phyloP scores from a whole-genome alignment of 2,329 filamentous ascomycete genomes.

The Fusarium subtropicale region DNA sequence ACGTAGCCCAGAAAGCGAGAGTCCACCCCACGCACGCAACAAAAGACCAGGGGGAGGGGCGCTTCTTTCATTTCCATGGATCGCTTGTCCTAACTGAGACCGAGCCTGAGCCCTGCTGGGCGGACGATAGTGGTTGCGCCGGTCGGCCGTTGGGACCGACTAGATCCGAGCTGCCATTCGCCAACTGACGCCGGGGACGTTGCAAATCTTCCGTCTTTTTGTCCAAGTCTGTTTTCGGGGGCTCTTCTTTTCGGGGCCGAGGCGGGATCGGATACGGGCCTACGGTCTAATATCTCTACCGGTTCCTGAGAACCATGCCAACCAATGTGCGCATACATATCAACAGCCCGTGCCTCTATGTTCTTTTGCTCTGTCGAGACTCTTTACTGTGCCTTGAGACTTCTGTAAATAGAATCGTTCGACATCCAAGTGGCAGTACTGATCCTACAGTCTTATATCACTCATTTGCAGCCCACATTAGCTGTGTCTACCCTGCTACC shows the following conservation, averaged over 20 bases:
- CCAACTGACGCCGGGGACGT: constrained; percentile 15
- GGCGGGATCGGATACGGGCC: constrained; percentile 14
- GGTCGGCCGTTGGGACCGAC: constrained; percentile 37
- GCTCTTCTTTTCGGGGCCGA: constrained; percentile 24
- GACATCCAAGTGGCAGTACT: neutral
- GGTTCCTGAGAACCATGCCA: constrained; percentile 4
- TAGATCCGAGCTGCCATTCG: constrained; percentile 38
- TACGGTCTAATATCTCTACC: constrained; percentile 11
- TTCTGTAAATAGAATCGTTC: neutral
- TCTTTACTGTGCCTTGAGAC: too few relatives aligned
- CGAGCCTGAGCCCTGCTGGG: constrained; percentile 34
- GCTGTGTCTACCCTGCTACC: constrained; percentile 40
- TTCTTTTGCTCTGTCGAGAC: neutral
- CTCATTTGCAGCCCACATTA: constrained; percentile 1
- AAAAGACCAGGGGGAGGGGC: neutral
- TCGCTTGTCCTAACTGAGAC: constrained; percentile 6
- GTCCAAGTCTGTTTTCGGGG: constrained; percentile 26
- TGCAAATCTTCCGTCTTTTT: constrained; percentile 30
- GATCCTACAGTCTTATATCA: constrained; percentile 9
- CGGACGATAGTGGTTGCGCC: constrained; percentile 32
- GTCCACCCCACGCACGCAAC: neutral
- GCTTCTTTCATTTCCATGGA: constrained; percentile 6
- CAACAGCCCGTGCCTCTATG: neutral
- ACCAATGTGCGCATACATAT: neutral
- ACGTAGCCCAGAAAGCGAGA: neutral